Base-by-base conservation (phyloP, 805 yeast genomes). In the Torulaspora franciscae region DNA sequence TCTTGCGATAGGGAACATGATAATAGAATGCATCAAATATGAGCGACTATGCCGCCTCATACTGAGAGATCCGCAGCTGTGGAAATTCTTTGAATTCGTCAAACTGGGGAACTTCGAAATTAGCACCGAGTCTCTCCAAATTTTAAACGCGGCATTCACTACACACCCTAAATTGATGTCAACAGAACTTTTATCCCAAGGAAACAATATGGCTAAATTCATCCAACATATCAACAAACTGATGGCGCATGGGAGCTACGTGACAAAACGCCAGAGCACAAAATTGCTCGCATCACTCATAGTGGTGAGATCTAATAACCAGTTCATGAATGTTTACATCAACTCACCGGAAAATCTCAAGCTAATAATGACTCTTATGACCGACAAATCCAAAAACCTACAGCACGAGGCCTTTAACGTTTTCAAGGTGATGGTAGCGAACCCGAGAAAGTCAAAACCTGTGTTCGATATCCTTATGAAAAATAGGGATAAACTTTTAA, bases 391-490 rank as follows among this genome's bases (percentile, higher is more conserved):
- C 51, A 85, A 84, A 59, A 90, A 90, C 64, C 75, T 93, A 47
- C 96, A 90, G 62, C 66, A 79, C 43, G 98, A 93, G 64, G 89
- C 95, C 3, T 93, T 93, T 61, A 90, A 93, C 53, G 83, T 91
- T 30, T 91, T 93, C 70, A 93, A 91, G 67, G 85, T 90, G 32
- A 88, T 93, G 66, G 89, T 89, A n/a, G 98, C 96, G 4, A 93
- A 93, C 65, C 99, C 99, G 4, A 81, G 83, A 51, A 90, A 90
- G 63, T 74, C 88, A 2, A 88, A 83, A 62, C 79, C 83, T 6
- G 80, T 93, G 2, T 68, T 76, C 43, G 96, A 91, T 64, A 85
- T 91, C 15, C 71, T 93, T 52, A 77, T 81, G 37, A 89, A 90
- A 60, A 93, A 93, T 65, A 80, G 88, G 58, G 84, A 79, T 32